phyloP scores from a whole-genome alignment of 805 yeast species.

The Yarrowia porcina region DNA sequence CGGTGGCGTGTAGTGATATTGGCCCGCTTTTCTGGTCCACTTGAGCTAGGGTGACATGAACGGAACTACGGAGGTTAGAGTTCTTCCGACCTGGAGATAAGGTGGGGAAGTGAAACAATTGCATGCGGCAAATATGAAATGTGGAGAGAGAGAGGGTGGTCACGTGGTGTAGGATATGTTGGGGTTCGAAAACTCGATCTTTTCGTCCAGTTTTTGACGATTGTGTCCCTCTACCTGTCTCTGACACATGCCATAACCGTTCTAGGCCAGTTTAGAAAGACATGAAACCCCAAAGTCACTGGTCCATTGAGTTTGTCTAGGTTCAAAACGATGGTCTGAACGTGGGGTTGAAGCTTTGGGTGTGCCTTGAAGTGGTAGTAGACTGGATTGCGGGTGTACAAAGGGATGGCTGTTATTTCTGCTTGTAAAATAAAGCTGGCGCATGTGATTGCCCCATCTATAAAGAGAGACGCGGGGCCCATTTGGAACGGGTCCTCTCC shows the following conservation, averaged over 20 bases:
- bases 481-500: too few relatives aligned
- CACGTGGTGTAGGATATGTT: neutral
- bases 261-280: neutral
- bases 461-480: neutral
- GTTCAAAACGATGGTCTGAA: neutral
- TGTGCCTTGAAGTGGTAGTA: neutral
- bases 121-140: neutral
- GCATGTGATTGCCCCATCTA: neutral
- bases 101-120: conserved; percentile 1
- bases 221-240: neutral
- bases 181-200: too few relatives aligned
- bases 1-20: neutral
- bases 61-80: conserved; percentile 9
- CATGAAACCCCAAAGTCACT: neutral
- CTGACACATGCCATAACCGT: neutral
- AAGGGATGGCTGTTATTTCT: neutral
- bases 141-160: neutral
- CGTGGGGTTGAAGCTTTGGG: conserved; percentile 8
- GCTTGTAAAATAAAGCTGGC: neutral
- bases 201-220: too few relatives aligned
- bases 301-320: neutral
- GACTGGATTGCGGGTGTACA: neutral
- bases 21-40: neutral
- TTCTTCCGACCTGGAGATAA: neutral
- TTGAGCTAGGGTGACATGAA: neutral